A percentile compares a stretch with the other conserved stretches of the same genome.
Evolutionary conservation across 257 asterid species (phyloP).

Genomic region (Datura wrightii): DNA sequence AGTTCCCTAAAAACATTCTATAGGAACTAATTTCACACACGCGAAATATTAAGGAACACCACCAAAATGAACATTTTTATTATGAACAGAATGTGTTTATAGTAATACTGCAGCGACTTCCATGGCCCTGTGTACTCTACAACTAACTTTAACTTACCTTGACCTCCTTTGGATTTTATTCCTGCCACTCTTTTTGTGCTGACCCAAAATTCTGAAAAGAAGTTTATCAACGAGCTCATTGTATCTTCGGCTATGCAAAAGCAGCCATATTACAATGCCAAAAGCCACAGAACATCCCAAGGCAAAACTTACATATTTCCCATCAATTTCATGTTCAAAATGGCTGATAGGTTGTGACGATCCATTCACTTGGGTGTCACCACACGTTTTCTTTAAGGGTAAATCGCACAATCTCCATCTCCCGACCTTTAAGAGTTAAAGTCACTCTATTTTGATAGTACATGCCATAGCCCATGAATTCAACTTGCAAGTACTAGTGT

Average conservation of each 20-base stretch:
- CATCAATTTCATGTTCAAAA: background rate
- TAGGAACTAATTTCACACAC: too few relatives aligned
- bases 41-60: too few relatives aligned
- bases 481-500: background rate
- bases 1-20: too few relatives aligned
- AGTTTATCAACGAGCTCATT: background rate
- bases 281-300: background rate
- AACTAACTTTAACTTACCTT: background rate
- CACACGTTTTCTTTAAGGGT: background rate
- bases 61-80: too few relatives aligned
- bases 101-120: background rate
- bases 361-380: background rate
- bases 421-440: background rate
- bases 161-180: background rate
- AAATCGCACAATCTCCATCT: slow-evolving; percentile 1
- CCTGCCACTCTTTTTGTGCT: background rate
- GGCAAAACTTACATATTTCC: slow-evolving; percentile 20
- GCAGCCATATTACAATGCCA: background rate
- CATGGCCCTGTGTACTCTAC: background rate
- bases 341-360: background rate
- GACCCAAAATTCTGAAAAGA: background rate
- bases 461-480: too few relatives aligned
- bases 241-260: background rate
- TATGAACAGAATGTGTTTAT: too few relatives aligned
- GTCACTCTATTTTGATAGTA: slow-evolving; percentile 11